Conservation (phyloP, 78 protist species). For the Chrysochromulina parva region DNA sequence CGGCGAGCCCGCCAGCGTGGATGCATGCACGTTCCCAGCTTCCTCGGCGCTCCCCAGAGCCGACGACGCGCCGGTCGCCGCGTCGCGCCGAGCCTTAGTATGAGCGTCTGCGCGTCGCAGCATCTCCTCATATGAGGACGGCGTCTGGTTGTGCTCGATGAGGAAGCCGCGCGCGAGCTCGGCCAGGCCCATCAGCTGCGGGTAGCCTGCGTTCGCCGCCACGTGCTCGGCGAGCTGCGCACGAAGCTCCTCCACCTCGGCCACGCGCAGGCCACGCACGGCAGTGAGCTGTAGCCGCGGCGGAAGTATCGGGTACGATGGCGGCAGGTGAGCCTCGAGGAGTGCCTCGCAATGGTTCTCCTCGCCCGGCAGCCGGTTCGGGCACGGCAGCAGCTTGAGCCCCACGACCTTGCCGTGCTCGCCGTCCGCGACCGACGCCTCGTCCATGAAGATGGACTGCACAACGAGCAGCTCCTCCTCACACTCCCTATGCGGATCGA, state of each 20-base stretch:
- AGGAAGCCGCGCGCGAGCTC: background rate
- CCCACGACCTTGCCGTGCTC: background rate
- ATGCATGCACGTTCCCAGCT: background rate
- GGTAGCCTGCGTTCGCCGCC: background rate
- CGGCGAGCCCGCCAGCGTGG: background rate
- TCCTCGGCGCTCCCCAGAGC: background rate
- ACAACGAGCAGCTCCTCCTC: background rate
- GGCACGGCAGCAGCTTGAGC: background rate
- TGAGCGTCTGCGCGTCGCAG: background rate
- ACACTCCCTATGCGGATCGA: background rate
- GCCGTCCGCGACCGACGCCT: background rate
- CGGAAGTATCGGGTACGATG: background rate
- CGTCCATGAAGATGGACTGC: slow-evolving; percentile 3
- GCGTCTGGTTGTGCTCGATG: background rate
- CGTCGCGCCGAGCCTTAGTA: background rate
- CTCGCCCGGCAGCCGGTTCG: background rate
- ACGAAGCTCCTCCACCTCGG: background rate
- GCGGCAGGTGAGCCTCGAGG: background rate
- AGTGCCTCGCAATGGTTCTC: background rate
- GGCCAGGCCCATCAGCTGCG: background rate
- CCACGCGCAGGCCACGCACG: background rate
- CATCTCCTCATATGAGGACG: background rate
- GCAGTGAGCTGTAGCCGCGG: background rate
- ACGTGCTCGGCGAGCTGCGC: background rate
- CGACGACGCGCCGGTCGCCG: background rate